phyloP scores from a whole-genome alignment of 78 protist genomes.

The Mastigamoeba balamuthi region DNA sequence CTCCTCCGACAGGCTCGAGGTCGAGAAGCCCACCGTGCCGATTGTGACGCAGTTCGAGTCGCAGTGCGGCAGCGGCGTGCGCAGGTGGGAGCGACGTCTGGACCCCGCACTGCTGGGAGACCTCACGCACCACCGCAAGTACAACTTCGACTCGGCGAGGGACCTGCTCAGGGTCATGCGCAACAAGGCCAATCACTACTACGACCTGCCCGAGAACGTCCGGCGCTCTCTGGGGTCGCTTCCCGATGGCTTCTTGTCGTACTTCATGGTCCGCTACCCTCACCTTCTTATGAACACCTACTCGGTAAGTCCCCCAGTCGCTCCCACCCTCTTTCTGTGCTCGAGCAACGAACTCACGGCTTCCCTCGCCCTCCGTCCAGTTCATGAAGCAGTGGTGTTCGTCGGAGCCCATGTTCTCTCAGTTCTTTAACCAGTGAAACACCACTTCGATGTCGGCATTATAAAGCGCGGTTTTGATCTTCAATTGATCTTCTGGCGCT shows the following conservation, averaged over 20 bases:
- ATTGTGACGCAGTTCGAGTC: neutral
- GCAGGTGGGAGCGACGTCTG: slow-evolving; percentile 24
- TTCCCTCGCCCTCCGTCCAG: too few relatives aligned
- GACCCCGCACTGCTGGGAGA: slow-evolving; percentile 32
- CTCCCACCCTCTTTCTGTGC: too few relatives aligned
- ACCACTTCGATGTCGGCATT: too few relatives aligned
- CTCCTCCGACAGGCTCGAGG: slow-evolving; percentile 49
- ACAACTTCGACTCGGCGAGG: slow-evolving; percentile 22
- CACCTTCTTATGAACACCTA: slow-evolving; percentile 23
- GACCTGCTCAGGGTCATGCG: slow-evolving; percentile 62
- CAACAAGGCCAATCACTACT: slow-evolving; percentile 60
- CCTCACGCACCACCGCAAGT: slow-evolving; percentile 46
- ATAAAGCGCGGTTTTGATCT: too few relatives aligned
- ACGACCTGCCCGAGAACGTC: slow-evolving; percentile 37
- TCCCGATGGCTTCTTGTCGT: slow-evolving; percentile 58
- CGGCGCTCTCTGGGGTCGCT: slow-evolving; percentile 30
- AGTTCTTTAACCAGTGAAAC: too few relatives aligned
- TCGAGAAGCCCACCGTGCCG: slow-evolving; percentile 2
- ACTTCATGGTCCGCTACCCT: slow-evolving; percentile 40
- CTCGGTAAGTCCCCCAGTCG: too few relatives aligned
- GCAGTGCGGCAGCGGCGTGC: neutral
- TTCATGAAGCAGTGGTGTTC: too few relatives aligned
- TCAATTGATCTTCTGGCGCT: too few relatives aligned
- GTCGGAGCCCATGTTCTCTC: too few relatives aligned
- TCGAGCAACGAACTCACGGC: too few relatives aligned